A percentile compares a stretch with the other conserved stretches of the same genome.
These are phyloP conservation scores for Pseudogymnoascus sp. DNA, from an alignment of 2,329 filamentous ascomycete species.

Conservation along the genomic window DNA sequence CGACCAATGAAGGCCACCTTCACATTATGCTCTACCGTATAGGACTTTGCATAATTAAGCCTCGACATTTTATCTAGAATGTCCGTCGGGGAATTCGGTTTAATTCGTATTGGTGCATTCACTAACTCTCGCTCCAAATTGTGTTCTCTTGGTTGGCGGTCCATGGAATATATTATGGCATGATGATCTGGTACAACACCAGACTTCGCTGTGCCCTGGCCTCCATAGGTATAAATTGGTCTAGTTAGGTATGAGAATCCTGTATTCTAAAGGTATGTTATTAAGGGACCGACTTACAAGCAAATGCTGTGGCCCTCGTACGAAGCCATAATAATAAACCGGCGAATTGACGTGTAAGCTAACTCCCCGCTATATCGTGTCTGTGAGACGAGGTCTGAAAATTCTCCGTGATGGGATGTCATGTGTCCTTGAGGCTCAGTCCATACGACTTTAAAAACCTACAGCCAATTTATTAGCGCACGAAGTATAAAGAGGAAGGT, in stretches of 20 bases:
- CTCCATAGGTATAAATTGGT: neutral
- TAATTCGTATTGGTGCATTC: neutral
- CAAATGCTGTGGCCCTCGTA: neutral
- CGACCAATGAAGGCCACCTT: neutral
- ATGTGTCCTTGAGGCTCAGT: neutral
- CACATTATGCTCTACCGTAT: neutral
- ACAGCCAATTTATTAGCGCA: neutral
- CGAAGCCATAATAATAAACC: neutral
- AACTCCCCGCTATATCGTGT: neutral
- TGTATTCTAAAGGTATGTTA: neutral
- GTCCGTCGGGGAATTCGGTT: neutral
- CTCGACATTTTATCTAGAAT: neutral
- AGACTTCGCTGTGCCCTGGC: neutral
- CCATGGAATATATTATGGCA: neutral
- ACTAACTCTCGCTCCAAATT: neutral
- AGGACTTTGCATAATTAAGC: neutral
- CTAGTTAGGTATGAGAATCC: neutral
- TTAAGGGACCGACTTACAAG: neutral
- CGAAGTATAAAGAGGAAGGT: neutral
- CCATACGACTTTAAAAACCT: neutral
- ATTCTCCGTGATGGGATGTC: neutral
- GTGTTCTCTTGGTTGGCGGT: neutral
- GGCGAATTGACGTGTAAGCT: neutral
- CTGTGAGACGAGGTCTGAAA: too few relatives aligned
- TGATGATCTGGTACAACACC: neutral